Evolutionary conservation across 2,329 filamentous ascomycete species (phyloP).

Genomic region (Ophiobolus disseminans): DNA sequence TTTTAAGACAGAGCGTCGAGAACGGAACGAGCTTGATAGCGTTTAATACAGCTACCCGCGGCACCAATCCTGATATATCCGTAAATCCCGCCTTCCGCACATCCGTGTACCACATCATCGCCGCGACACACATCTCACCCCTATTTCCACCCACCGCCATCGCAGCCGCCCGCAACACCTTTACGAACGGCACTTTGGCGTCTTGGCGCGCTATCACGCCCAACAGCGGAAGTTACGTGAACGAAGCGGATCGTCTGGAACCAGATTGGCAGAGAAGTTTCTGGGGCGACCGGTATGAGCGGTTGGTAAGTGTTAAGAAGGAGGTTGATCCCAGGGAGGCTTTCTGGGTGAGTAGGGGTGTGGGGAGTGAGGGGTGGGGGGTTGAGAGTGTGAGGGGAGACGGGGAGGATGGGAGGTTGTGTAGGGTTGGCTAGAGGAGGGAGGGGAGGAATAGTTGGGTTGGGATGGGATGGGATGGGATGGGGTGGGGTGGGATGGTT

Average conservation of each 20-base stretch:
- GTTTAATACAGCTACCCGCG: constrained; percentile 36
- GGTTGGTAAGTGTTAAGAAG: constrained; percentile 37
- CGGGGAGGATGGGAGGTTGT: no score
- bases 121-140: no score
- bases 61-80: constrained; percentile 29
- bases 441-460: no score
- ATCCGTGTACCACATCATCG: constrained; percentile 29
- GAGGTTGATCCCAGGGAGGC: constrained; percentile 39
- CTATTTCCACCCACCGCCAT: no score
- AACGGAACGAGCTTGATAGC: constrained; percentile 25
- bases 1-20: constrained; percentile 30
- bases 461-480: no score
- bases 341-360: constrained; percentile 43
- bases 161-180: no score
- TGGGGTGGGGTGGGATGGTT: no score
- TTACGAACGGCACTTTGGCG: constrained; percentile 29
- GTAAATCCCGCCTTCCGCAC: constrained; percentile 43
- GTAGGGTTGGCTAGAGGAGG: no score
- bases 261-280: constrained; percentile 50
- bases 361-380: constrained; percentile 44
- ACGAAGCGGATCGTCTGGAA: constrained; percentile 52
- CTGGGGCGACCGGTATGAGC: constrained; percentile 47
- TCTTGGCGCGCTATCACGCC: constrained; percentile 34
- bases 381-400: no score
- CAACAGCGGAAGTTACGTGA: constrained; percentile 45